Evolutionary conservation across 768 basidiomycete species (phyloP).

Genomic region (Suillus cothurnatus): DNA sequence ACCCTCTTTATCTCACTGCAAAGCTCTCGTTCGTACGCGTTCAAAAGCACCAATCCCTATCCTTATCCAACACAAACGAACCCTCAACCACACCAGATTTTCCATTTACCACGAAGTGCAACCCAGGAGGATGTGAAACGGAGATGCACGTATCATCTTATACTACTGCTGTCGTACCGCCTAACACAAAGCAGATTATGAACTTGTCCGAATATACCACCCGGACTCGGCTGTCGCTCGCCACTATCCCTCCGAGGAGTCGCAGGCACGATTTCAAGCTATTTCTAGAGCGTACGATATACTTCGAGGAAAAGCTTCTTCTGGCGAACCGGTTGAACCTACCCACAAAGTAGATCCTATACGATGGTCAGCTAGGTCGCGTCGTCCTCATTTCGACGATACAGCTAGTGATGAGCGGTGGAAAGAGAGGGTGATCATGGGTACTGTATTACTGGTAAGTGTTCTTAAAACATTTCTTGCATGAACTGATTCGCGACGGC

Average conservation of each 20-base stretch:
- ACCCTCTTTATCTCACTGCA: constrained; percentile 10
- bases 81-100: constrained; percentile 65
- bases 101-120: constrained; percentile 57
- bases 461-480: not conserved
- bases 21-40: constrained; percentile 19
- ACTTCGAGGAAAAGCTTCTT: constrained; percentile 50
- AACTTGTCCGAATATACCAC: constrained; percentile 79
- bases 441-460: constrained; percentile 53
- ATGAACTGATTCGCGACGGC: not conserved
- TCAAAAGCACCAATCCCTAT: constrained; percentile 36
- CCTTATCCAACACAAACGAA: constrained; percentile 53
- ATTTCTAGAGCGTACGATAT: constrained; percentile 70
- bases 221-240: constrained; percentile 62
- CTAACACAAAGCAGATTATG: constrained; percentile 54
- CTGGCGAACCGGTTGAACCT: constrained; percentile 18
- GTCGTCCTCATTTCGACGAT: constrained; percentile 51
- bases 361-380: constrained; percentile 42
- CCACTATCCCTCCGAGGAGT: constrained; percentile 45
- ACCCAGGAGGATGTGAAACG: constrained; percentile 56
- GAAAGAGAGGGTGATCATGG: constrained; percentile 65
- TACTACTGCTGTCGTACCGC: constrained; percentile 9
- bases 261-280: constrained; percentile 67
- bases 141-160: constrained; percentile 37
- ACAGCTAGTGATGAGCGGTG: constrained; percentile 55
- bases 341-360: constrained; percentile 35